Base-by-base conservation (phyloP, 2,329 filamentous ascomycete genomes). In the Fonsecaea pugnacius region DNA sequence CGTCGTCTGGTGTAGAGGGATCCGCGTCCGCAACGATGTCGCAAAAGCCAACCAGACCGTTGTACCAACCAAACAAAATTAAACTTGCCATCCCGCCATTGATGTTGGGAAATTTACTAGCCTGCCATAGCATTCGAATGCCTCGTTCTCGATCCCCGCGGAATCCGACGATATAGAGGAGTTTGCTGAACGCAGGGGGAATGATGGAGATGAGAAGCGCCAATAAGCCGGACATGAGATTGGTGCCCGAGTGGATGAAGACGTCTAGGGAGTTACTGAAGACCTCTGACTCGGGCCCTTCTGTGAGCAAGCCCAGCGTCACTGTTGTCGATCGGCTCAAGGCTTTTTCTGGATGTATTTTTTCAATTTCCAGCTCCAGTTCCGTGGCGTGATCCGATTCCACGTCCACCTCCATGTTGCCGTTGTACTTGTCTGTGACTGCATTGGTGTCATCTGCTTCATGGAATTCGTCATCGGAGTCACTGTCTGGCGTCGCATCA, bases 161-260 rank as follows among this genome's bases (percentile, higher is more conserved):
- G 78, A 98, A 98, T 1, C 95, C 95, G 33, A 97, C 90, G 48
- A 98, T 89, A 64, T 89, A 91, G 3, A 98, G 83, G 1, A 99
- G 84, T 62, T 87, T 90, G n/a, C 87, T 89, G 76, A 98, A 96
- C 0, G 93, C 87, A 0, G 95, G 95, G 0, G 95, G 96, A 0
- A 98, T 88, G 80, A 98, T 90, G 12, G 92, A 96, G n/a, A 98
- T 88, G 60, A 98, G 83, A 1, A 98, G 83, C 14, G 96, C 84
- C 1, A 98, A 79, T 35, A 96, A 84, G 2, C 95, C 95, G 72
- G 93, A 97, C 76, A 92, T 96, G 76, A 97, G 89, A 73, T 91
- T 95, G 4, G 89, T 87, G 9, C 92, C 94, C 0, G 91, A 93
- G 75, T 96, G 92, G 40, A 97, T 88, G 74, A 97, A 99, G 24